phyloP scores from a whole-genome alignment of 352 stramenopile genomes.

The Phytophthora chlamydospora region DNA sequence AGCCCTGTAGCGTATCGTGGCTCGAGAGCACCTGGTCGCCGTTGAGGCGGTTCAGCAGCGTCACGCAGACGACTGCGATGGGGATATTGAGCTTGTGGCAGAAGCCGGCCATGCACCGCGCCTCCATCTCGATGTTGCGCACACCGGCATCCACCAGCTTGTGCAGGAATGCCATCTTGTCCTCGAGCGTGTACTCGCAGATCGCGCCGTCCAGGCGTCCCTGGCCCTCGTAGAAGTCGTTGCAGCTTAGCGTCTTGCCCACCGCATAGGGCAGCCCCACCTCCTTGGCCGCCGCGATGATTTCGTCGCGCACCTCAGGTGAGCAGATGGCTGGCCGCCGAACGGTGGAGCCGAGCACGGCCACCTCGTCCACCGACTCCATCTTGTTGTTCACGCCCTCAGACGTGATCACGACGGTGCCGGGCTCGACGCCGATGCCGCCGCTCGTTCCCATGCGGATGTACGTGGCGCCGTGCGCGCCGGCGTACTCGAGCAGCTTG shows the following conservation, averaged over 20 bases:
- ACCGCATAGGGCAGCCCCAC: slow-evolving; percentile 61
- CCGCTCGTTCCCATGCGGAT: slow-evolving; percentile 87
- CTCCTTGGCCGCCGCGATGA: slow-evolving; percentile 54
- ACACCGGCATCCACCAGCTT: slow-evolving; percentile 57
- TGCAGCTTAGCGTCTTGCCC: slow-evolving; percentile 85
- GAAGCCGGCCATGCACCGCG: slow-evolving; percentile 70
- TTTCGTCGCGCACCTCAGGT: slow-evolving; percentile 59
- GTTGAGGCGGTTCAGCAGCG: slow-evolving; percentile 79
- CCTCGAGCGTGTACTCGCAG: slow-evolving; percentile 78
- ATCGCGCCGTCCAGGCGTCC: slow-evolving; percentile 84
- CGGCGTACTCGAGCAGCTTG: slow-evolving; percentile 83
- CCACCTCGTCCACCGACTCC: slow-evolving; percentile 68
- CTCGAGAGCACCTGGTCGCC: slow-evolving; percentile 74
- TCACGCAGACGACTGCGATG: slow-evolving; percentile 75
- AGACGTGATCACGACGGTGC: slow-evolving; percentile 83
- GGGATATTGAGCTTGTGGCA: slow-evolving; percentile 82
- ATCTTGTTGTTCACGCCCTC: slow-evolving; percentile 86
- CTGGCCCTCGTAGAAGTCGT: slow-evolving; percentile 89
- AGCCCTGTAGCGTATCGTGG: slow-evolving; percentile 65
- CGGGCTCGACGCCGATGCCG: slow-evolving; percentile 73
- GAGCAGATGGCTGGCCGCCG: slow-evolving; percentile 61
- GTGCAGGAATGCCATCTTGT: slow-evolving; percentile 80
- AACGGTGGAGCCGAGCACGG: slow-evolving; percentile 61
- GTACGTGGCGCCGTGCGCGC: slow-evolving; percentile 58
- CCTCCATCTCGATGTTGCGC: slow-evolving; percentile 90